These are phyloP conservation scores for Xylaria sp. DNA, from an alignment of 2,329 filamentous ascomycete genomes.

Conservation along the genomic window DNA sequence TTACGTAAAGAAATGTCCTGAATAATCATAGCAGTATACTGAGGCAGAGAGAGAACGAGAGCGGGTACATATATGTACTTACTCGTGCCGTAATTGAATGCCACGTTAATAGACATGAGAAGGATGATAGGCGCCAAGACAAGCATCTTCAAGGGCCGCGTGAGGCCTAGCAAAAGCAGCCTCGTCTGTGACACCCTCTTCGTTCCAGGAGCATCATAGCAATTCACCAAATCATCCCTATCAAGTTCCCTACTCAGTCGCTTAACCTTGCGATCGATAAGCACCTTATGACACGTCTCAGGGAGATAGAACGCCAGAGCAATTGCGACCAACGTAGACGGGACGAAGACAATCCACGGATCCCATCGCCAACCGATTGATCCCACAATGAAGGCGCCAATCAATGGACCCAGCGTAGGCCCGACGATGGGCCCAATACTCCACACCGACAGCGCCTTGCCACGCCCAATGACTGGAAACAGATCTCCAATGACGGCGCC, in stretches of 20 bases:
- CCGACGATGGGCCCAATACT: conserved; percentile 53
- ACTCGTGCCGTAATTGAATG: conserved; percentile 56
- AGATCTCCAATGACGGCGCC: conserved; percentile 62
- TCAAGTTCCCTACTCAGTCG: conserved; percentile 53
- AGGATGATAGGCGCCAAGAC: conserved; percentile 55
- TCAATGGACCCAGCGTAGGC: conserved; percentile 53
- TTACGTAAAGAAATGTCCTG: too few species aligned
- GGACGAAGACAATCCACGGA: conserved; percentile 59
- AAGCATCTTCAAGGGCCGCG: conserved; percentile 58
- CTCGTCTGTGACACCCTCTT: conserved; percentile 36
- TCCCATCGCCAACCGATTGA: conserved; percentile 59
- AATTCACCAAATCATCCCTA: conserved; percentile 52
- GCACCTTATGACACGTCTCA: conserved; percentile 57
- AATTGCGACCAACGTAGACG: conserved; percentile 43
- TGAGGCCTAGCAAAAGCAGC: conserved; percentile 49
- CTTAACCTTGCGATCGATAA: conserved; percentile 55
- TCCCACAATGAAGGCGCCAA: conserved; percentile 56
- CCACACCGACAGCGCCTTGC: conserved; percentile 57
- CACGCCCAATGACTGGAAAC: conserved; percentile 53
- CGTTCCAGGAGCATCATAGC: conserved; percentile 46
- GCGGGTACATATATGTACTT: neutral
- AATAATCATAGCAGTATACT: too few species aligned
- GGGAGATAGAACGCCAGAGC: conserved; percentile 49
- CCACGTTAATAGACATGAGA: conserved; percentile 54
- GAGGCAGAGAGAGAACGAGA: neutral